These are phyloP conservation scores for Pleurotus sapidus DNA, from an alignment of 768 basidiomycete species.

Conservation along the genomic window DNA sequence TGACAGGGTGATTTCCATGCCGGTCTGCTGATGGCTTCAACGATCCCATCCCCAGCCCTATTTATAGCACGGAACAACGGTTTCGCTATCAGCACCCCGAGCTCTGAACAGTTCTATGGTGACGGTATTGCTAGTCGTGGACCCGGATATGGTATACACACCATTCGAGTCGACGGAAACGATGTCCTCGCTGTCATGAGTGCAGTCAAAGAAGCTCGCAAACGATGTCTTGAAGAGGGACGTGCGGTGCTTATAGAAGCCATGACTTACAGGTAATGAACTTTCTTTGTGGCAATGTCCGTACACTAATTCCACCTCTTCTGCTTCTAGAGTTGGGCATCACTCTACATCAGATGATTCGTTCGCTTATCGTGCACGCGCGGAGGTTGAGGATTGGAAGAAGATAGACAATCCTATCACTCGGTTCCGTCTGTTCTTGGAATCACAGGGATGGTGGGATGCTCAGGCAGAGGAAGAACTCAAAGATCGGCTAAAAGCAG, in stretches of 20 bases:
- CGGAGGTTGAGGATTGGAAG: slow-evolving; percentile 91
- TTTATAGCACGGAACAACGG: slow-evolving; percentile 84
- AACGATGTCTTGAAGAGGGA: slow-evolving; percentile 70
- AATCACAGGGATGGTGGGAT: slow-evolving; percentile 84
- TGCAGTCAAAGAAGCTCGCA: slow-evolving; percentile 70
- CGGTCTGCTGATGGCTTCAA: slow-evolving; percentile 77
- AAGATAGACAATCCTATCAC: slow-evolving; percentile 87
- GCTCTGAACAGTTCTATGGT: slow-evolving; percentile 84
- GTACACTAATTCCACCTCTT: neutral
- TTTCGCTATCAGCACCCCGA: slow-evolving; percentile 93
- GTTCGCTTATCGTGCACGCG: slow-evolving; percentile 84
- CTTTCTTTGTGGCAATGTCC: too few relatives aligned
- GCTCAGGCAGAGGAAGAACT: slow-evolving; percentile 69
- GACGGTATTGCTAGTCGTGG: slow-evolving; percentile 93
- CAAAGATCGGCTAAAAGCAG: slow-evolving; percentile 63
- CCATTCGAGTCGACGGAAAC: slow-evolving; percentile 92
- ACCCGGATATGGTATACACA: slow-evolving; percentile 89
- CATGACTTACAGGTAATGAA: slow-evolving; percentile 73
- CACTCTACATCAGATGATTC: slow-evolving; percentile 96
- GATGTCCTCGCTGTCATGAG: slow-evolving; percentile 82
- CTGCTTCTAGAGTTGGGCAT: slow-evolving; percentile 70
- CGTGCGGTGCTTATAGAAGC: slow-evolving; percentile 85
- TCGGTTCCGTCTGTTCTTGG: slow-evolving; percentile 84
- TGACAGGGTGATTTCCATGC: slow-evolving; percentile 79
- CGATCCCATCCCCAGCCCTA: slow-evolving; percentile 69